These are phyloP conservation scores for Mycena rebaudengoi DNA, from an alignment of 768 basidiomycete species.

Conservation along the genomic window DNA sequence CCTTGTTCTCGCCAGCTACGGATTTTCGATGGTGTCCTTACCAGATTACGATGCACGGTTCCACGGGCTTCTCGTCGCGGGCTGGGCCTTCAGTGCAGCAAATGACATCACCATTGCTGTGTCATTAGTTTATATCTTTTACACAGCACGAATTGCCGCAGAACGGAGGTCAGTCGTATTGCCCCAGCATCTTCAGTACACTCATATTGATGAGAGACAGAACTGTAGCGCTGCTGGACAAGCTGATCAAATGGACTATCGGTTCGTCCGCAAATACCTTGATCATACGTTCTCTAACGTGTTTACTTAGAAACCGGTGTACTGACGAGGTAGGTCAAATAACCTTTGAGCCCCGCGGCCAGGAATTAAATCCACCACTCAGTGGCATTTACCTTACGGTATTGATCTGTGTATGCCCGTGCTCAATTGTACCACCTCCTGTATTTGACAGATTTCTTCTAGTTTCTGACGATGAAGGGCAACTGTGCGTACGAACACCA, in stretches of 20 bases:
- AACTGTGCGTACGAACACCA: too few relatives aligned
- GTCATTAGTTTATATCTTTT: neutral
- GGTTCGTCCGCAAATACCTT: neutral
- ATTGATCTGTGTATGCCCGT: too few relatives aligned
- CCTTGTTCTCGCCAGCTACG: neutral
- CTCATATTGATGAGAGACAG: neutral
- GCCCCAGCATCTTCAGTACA: too few relatives aligned
- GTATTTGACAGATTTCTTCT: too few relatives aligned
- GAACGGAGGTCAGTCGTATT: neutral
- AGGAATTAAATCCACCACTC: too few relatives aligned
- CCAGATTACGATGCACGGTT: too few relatives aligned
- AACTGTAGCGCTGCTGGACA: conserved; percentile 3
- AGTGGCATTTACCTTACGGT: too few relatives aligned
- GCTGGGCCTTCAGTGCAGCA: neutral
- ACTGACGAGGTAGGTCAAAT: neutral
- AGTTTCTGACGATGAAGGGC: too few relatives aligned
- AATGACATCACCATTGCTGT: neutral
- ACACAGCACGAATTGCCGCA: neutral
- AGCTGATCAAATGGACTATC: conserved; percentile 10
- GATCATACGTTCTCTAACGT: neutral
- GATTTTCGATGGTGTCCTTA: too few relatives aligned
- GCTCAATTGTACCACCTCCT: too few relatives aligned
- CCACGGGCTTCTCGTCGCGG: neutral
- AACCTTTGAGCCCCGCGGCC: too few relatives aligned
- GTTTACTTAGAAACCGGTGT: neutral